Evolutionary conservation across 345 rosid species (phyloP).

Genomic region (Alliaria petiolata): DNA sequence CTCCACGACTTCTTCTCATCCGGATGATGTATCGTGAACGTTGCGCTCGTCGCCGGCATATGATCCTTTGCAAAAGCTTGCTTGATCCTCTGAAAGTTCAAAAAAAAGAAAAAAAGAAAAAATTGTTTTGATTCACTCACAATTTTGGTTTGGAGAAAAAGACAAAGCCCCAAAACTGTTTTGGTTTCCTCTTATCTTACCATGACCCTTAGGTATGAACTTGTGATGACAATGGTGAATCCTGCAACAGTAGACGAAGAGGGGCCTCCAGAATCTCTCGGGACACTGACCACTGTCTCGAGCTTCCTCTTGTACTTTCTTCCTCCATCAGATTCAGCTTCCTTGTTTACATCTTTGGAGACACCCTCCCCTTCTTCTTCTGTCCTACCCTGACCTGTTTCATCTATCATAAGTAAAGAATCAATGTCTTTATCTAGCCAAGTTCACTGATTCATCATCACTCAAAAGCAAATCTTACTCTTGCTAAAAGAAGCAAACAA

Average conservation of each 20-base stretch:
- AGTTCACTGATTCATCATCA: no score
- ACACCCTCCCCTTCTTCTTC: no score
- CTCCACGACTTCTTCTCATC: no score
- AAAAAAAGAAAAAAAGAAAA: no score
- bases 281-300: no score
- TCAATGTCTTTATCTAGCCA: no score
- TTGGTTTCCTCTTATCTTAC: background rate
- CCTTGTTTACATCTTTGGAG: no score
- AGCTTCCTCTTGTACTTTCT: no score
- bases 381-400: no score
- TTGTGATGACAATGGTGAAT: background rate
- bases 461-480: no score
- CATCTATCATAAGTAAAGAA: no score
- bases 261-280: background rate
- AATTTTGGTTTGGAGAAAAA: background rate
- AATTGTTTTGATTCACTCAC: background rate
- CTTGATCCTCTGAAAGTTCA: background rate
- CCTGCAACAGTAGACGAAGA: background rate
- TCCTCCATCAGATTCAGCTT: no score
- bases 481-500: background rate
- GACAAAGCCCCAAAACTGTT: background rate
- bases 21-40: background rate
- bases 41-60: background rate
- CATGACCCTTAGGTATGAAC: background rate
- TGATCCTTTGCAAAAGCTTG: background rate